These are phyloP conservation scores for Lotus japonicus DNA, from an alignment of 306 rosid species.

Conservation along the genomic window DNA sequence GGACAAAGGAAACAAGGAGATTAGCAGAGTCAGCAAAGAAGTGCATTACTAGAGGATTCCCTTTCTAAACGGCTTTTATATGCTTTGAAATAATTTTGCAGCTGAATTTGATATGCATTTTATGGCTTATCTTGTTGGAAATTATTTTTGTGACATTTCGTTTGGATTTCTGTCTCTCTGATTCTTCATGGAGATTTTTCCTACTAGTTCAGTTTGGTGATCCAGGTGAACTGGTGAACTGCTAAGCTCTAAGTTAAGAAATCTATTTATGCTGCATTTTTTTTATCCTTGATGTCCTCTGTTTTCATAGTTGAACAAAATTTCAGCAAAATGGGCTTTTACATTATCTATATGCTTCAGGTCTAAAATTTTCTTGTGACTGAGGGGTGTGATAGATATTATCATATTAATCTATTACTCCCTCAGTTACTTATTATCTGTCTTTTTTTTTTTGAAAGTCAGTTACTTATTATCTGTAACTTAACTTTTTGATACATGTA, in stretches of 20 bases:
- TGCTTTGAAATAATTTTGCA: slow-evolving; percentile 8
- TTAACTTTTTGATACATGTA: no score
- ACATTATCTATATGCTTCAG: no score
- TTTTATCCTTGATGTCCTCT: no score
- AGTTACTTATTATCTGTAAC: no score
- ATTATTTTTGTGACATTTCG: neutral
- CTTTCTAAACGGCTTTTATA: slow-evolving; percentile 40
- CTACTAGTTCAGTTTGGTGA: neutral
- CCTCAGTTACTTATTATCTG: no score
- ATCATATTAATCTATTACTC: no score
- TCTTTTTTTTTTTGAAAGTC: no score
- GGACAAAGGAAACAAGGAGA: slow-evolving; percentile 51
- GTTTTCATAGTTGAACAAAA: no score
- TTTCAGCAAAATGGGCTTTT: no score
- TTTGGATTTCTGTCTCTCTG: neutral
- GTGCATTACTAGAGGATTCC: slow-evolving; percentile 40
- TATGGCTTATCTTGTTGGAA: slow-evolving; percentile 2
- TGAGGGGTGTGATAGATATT: no score
- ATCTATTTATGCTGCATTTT: no score
- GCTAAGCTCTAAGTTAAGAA: neutral
- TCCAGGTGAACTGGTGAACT: neutral
- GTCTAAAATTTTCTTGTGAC: no score
- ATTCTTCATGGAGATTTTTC: neutral
- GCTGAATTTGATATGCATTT: slow-evolving; percentile 12
- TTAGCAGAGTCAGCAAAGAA: slow-evolving; percentile 61